phyloP scores from a whole-genome alignment of 2,329 filamentous ascomycete species.

The Thielaviopsis ethacetica region DNA sequence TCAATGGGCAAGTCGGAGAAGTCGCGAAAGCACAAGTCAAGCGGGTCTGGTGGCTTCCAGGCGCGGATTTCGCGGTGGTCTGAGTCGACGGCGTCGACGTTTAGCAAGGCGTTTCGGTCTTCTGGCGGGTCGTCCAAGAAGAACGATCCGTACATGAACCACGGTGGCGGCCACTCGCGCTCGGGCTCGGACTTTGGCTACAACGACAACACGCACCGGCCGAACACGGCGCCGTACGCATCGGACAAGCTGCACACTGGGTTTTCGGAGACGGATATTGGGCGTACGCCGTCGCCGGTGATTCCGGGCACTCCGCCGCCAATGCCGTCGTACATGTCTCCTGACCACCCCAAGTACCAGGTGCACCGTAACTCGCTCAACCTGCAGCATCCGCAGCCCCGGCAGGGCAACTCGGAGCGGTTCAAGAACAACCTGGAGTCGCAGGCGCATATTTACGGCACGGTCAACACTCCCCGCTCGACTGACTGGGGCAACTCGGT shows the following conservation, averaged over 20 bases:
- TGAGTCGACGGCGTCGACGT: conserved; percentile 82
- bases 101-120: conserved; percentile 59
- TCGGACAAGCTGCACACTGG: conserved; percentile 44
- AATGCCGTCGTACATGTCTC: conserved; percentile 36
- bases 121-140: conserved; percentile 34
- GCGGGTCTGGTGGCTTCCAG: conserved; percentile 59
- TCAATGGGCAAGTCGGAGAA: conserved; percentile 40
- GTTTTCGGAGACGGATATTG: conserved; percentile 36
- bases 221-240: conserved; percentile 36
- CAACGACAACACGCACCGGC: conserved; percentile 34
- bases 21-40: conserved; percentile 77
- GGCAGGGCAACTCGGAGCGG: conserved; percentile 55
- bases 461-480: conserved; percentile 41
- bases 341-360: conserved; percentile 63
- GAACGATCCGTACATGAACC: conserved; percentile 30
- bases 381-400: conserved; percentile 63
- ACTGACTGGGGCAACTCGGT: conserved; percentile 46
- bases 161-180: conserved; percentile 37
- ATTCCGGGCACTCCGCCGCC: conserved; percentile 24
- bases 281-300: conserved; percentile 13
- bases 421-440: conserved; percentile 60
- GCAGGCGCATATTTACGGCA: conserved; percentile 52
- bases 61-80: conserved; percentile 97
- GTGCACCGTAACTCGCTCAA: conserved; percentile 69
- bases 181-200: conserved; percentile 63